Base-by-base conservation (phyloP, 78 protist genomes). In the Dictyostelium purpureum region DNA sequence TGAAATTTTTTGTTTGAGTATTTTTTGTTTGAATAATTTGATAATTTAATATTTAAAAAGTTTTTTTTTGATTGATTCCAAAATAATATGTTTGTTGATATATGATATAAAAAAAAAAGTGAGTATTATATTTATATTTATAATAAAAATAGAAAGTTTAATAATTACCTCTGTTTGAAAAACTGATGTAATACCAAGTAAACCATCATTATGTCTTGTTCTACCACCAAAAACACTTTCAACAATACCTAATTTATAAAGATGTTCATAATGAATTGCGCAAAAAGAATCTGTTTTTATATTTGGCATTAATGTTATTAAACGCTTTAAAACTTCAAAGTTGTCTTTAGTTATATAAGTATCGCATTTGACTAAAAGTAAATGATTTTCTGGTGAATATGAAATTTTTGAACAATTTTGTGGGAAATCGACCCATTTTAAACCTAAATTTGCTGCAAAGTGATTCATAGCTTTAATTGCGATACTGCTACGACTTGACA, bases 191-290 rank as follows among this genome's bases (percentile, higher is more conserved):
- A 83, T 26, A 59, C 91, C 91, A 33, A 65, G 35, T 40, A 83
- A 45, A 31, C 73, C 77, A 21, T 76, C 79, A 52, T 83, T 83
- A 71, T 83, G 91, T 73, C 69, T 73, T 4, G 91, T 83, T 71
- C 91, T 76, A 73, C 91, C 91, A 51, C 91, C 91, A 31, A 33
- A 26, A 5, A 37, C 43, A 83, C 91, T 28, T 26, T 83, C 91
- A 26, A 83, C 81, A 28, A 83, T 77, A 73, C 91, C 91, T n/a
- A 83, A 51, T 65, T 83, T 83, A 40, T 33, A 83, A 35, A 83
- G 78, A 83, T 83, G 91, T 51, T 83, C 91, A 49, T 83, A 83
- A 56, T 83, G 91, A 37, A 83, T 47, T 26, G 91, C 91, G 21
- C 61, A 35, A 40, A 83, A 83, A 26, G 66, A 19, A 31, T 83